Conservation (phyloP, 2,329 filamentous ascomycete species). For the Dothideomycetidae sp. region DNA sequence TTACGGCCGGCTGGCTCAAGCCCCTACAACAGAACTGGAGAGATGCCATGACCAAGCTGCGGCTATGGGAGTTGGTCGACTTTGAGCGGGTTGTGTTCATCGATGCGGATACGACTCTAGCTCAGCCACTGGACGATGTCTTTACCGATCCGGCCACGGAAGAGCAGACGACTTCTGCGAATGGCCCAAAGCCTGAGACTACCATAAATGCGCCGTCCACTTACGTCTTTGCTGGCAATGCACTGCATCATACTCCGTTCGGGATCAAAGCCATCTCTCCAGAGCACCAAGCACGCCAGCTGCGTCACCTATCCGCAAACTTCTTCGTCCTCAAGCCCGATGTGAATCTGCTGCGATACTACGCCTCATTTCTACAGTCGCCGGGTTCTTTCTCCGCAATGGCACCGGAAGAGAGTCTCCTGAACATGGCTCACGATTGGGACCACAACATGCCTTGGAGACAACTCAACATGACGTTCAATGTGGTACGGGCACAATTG, state of each 20-base stretch:
- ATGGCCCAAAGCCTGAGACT: constrained; percentile 10
- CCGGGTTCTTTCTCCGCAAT: constrained; percentile 19
- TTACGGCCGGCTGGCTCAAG: constrained; percentile 21
- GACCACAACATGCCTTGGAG: constrained; percentile 29
- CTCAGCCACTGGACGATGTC: constrained; percentile 19
- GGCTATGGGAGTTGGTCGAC: constrained; percentile 21
- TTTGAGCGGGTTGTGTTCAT: constrained; percentile 24
- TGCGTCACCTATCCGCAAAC: constrained; percentile 21
- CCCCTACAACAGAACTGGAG: constrained; percentile 18
- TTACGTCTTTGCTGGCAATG: constrained; percentile 22
- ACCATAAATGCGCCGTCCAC: constrained; percentile 3
- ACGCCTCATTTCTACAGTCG: constrained; percentile 18
- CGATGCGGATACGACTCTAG: constrained; percentile 22
- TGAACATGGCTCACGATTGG: constrained; percentile 24
- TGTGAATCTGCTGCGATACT: constrained; percentile 20
- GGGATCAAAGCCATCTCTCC: no score
- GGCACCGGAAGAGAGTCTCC: constrained; percentile 24
- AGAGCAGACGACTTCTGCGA: constrained; percentile 13
- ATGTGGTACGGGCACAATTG: constrained; percentile 24
- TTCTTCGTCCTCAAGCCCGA: constrained; percentile 23
- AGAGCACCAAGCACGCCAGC: constrained; percentile 14
- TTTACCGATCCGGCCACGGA: constrained; percentile 25
- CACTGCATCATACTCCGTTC: constrained; percentile 21
- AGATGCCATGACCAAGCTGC: constrained; percentile 25
- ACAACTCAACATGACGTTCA: constrained; percentile 24